Percentiles rank a stretch among this genome's conserved stretches.
Evolutionary conservation across 768 basidiomycete species (phyloP).

Genomic region (Pholiota microspora): DNA sequence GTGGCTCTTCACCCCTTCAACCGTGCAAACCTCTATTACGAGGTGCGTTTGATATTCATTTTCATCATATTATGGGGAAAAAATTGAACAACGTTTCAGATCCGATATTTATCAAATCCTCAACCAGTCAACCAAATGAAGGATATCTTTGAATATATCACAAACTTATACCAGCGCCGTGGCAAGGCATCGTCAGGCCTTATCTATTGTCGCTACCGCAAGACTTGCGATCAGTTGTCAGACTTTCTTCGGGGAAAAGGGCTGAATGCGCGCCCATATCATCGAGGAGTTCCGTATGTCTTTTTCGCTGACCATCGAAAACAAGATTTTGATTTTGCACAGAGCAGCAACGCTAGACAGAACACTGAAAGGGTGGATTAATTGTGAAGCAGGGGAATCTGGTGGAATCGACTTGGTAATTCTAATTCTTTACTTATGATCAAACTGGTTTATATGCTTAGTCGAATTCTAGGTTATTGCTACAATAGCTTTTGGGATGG

Average conservation of each 20-base stretch:
- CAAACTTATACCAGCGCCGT: slow-evolving; percentile 55
- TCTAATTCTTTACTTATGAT: too few species aligned
- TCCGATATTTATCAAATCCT: slow-evolving; percentile 59
- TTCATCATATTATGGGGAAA: not conserved
- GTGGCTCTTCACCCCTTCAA: slow-evolving; percentile 80
- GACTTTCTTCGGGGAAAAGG: slow-evolving; percentile 64
- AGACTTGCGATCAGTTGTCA: slow-evolving; percentile 67
- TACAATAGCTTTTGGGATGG: slow-evolving; percentile 84
- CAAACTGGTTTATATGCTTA: not conserved
- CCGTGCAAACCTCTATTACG: slow-evolving; percentile 76
- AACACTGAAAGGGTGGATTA: slow-evolving; percentile 60
- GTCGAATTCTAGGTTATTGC: slow-evolving; percentile 56
- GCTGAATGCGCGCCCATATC: slow-evolving; percentile 68
- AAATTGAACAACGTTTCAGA: slow-evolving; percentile 31
- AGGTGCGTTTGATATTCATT: slow-evolving; percentile 37
- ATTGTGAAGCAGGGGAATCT: slow-evolving; percentile 43
- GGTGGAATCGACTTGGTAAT: slow-evolving; percentile 65
- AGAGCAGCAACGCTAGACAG: slow-evolving; percentile 53
- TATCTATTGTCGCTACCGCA: slow-evolving; percentile 71
- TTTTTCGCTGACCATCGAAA: not conserved
- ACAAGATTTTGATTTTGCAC: not conserved
- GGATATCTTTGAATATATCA: slow-evolving; percentile 67
- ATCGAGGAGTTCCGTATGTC: slow-evolving; percentile 62
- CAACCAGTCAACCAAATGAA: slow-evolving; percentile 55
- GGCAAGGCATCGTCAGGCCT: slow-evolving; percentile 66